Evolutionary conservation across 306 rosid genomes (phyloP).

Genomic region (Echinosophora koreensis): DNA sequence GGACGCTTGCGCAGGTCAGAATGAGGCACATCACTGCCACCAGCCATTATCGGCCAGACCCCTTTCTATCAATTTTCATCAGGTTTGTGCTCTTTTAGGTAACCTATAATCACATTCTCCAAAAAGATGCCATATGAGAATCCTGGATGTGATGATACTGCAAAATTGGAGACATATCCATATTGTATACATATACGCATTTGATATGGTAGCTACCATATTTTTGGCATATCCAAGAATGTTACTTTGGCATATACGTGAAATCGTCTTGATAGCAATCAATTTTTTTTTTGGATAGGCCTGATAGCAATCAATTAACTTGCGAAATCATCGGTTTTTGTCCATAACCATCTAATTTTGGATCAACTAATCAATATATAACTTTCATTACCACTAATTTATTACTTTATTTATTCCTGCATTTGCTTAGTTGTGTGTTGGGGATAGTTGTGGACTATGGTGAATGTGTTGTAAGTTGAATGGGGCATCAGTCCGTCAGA

Average conservation of each 20-base stretch:
- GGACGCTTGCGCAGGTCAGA: background rate
- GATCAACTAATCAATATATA: conserved; percentile 25
- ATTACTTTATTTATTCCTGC: background rate
- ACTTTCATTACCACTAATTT: conserved; percentile 26
- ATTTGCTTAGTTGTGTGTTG: conserved; percentile 43
- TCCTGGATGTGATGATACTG: background rate
- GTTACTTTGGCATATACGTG: background rate
- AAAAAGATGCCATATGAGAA: background rate
- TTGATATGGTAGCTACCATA: conserved; percentile 10
- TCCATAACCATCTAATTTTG: conserved; percentile 1
- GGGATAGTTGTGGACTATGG: conserved; percentile 44
- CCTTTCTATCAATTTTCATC: background rate
- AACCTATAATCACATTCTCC: background rate
- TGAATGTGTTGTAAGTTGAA: conserved; percentile 39
- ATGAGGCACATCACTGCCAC: background rate
- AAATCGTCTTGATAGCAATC: background rate
- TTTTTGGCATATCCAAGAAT: background rate
- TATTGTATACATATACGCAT: background rate
- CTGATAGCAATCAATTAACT: background rate
- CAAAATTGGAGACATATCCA: background rate
- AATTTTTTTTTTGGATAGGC: too few species aligned
- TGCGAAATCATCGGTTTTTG: background rate
- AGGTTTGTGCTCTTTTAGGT: conserved; percentile 2
- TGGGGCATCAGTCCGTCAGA: conserved; percentile 61
- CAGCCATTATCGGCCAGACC: background rate